phyloP scores from a whole-genome alignment of 805 yeast genomes.

The Ogataea naganishii region DNA sequence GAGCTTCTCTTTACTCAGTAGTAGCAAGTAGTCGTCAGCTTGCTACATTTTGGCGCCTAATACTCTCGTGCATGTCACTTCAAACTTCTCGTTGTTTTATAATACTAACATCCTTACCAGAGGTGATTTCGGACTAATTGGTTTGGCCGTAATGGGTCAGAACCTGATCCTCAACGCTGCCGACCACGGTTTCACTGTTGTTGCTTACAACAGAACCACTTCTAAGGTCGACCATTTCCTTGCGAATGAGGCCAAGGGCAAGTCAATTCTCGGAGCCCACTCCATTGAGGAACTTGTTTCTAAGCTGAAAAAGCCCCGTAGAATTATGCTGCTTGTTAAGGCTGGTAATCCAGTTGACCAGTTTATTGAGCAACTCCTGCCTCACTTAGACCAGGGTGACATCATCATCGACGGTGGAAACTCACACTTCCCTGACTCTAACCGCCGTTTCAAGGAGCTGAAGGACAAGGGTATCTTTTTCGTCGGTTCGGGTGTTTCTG shows the following conservation, averaged over 20 bases:
- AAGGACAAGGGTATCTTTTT: constrained; percentile 79
- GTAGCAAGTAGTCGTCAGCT: too few relatives aligned
- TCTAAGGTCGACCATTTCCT: constrained; percentile 92
- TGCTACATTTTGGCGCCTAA: too few relatives aligned
- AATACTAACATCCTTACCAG: constrained; percentile 27
- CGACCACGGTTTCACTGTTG: constrained; percentile 97
- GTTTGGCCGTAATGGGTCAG: constrained; percentile 99
- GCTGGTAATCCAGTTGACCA: constrained; percentile 94
- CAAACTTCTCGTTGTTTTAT: too few relatives aligned
- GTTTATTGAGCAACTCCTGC: constrained; percentile 81
- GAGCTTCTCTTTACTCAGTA: too few relatives aligned
- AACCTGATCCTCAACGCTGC: constrained; percentile 96
- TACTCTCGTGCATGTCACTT: too few relatives aligned
- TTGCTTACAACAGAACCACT: constrained; percentile 96
- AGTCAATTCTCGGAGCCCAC: constrained; percentile 91
- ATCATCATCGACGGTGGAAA: constrained; percentile 99
- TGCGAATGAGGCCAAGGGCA: constrained; percentile 94
- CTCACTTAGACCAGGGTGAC: constrained; percentile 91
- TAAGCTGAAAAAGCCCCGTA: constrained; percentile 94
- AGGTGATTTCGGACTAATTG: constrained; percentile 97
- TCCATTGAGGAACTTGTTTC: constrained; percentile 82
- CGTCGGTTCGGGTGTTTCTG: constrained; percentile 99
- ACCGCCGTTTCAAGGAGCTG: constrained; percentile 91
- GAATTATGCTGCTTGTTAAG: constrained; percentile 88
- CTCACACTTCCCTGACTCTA: constrained; percentile 98